These are phyloP conservation scores for Astrephomene gubernaculifera DNA, from an alignment of 139 green algal species.

Conservation along the genomic window DNA sequence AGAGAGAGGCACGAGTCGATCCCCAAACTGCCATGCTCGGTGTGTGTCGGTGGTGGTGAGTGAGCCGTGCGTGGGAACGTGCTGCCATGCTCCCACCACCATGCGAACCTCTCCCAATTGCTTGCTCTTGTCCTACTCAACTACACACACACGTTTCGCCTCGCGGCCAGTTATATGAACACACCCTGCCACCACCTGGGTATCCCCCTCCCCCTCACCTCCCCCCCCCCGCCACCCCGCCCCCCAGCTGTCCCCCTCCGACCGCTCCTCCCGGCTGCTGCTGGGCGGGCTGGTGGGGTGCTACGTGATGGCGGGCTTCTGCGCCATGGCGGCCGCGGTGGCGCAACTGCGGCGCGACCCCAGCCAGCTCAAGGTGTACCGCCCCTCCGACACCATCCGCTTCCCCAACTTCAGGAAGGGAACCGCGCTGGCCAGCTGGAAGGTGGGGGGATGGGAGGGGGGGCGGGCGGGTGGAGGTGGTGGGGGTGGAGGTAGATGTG, in stretches of 20 bases:
- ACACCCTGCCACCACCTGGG: too few species aligned
- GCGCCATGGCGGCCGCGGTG: conserved; percentile 15
- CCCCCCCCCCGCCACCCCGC: too few species aligned
- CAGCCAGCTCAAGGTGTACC: conserved; percentile 36
- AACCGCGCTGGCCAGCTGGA: conserved; percentile 20
- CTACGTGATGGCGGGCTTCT: conserved; percentile 5
- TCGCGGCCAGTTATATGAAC: too few species aligned
- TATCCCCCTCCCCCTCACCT: too few species aligned
- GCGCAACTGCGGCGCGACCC: conserved; percentile 29
- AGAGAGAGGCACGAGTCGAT: too few species aligned
- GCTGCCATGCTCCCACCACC: too few species aligned
- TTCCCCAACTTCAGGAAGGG: conserved; percentile 37
- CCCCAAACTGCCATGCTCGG: too few species aligned
- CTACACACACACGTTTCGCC: too few species aligned
- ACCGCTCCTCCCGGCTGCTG: background rate
- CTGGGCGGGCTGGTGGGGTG: conserved; percentile 14
- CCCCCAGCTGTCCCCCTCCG: background rate
- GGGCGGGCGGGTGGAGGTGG: background rate
- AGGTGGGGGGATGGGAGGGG: conserved; percentile 12
- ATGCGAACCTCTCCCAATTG: too few species aligned
- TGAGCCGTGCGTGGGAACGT: too few species aligned
- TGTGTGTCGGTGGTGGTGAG: too few species aligned
- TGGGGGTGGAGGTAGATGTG: background rate
- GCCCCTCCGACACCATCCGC: conserved; percentile 32
- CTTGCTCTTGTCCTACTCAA: too few species aligned